Base-by-base conservation (phyloP, 345 rosid genomes). In the Moricandia arvensis region DNA sequence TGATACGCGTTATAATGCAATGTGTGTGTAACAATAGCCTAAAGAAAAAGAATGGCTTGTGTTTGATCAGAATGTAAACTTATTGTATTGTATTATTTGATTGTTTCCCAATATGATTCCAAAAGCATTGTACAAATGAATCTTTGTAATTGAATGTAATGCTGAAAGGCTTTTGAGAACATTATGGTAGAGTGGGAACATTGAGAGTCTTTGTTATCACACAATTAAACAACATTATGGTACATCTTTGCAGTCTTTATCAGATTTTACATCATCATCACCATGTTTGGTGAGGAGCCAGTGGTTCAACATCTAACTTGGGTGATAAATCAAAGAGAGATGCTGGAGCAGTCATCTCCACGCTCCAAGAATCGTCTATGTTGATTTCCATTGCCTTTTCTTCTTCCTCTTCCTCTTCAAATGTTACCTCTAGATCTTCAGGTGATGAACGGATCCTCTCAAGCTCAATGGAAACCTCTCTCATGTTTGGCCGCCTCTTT, bases 341-440 rank as follows among this genome's bases (percentile, higher is more conserved):
- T 27, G 73, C 68, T 37, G 77, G 77, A 59, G 73, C 77, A 66
- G 72, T 58, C 53, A 78, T 58, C 66, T 63, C 59, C 0, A 78
- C 63, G 10, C 71, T 66, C 81, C 81, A 78, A 43, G 81, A 59
- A 11, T 66, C 72, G 37, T 66, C 77, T 26, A 66, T 59, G 58
- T 59, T 71, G 33, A 58, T 55, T 63, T 41, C 71, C 80, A 76
- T 64, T 33, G 5, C 18, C 4, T 18, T 21, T 65, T 78, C 81
- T 45, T 78, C 72, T 7, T 53, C 55, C 12, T 69, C 74, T 2
- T 68, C 80, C 10, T 71, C 72, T 63, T 77, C 35, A 1, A 63
- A 12, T 24, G 6, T 31, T 54, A 33, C 67, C 37, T 69, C 24
- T 3, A 71, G 7, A 51, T 72, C 69, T 49, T 49, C 55, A 49